Percentiles rank a stretch among this genome's conserved stretches.
phyloP scores from a whole-genome alignment of 257 asterid species.

The Solanum raphanifolium region DNA sequence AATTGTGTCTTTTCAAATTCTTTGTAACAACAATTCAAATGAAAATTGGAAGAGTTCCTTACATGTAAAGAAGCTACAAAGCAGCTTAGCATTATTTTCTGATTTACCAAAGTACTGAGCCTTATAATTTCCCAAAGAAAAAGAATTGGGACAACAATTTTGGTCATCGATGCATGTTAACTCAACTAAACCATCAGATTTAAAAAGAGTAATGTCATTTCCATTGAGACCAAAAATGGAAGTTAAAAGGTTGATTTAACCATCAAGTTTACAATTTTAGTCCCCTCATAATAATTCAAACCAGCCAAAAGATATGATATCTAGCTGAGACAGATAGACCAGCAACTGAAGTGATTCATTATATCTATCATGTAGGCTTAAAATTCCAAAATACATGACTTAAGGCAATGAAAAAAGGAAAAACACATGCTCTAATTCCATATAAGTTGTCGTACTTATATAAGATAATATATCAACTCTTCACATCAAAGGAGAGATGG shows the following conservation, averaged over 20 bases:
- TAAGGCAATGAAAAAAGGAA: background rate
- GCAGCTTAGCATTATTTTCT: background rate
- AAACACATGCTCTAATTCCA: background rate
- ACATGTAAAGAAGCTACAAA: background rate
- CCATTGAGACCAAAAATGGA: background rate
- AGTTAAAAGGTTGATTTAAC: background rate
- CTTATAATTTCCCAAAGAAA: background rate
- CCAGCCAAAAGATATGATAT: background rate
- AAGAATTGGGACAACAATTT: background rate
- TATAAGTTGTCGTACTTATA: background rate
- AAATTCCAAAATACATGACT: background rate
- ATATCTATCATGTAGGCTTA: background rate
- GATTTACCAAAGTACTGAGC: background rate
- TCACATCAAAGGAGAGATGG: background rate
- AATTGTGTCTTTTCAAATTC: background rate
- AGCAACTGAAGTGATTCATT: background rate
- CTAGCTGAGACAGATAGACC: background rate
- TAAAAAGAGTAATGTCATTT: background rate
- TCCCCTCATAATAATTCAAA: background rate
- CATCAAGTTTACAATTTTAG: background rate
- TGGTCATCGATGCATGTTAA: background rate
- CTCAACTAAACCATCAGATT: background rate
- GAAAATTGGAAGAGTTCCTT: background rate
- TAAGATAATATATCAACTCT: background rate
- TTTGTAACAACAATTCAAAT: background rate